Evolutionary conservation across 2,329 filamentous ascomycete genomes (phyloP).

Genomic region (Aspergillus sojae): DNA sequence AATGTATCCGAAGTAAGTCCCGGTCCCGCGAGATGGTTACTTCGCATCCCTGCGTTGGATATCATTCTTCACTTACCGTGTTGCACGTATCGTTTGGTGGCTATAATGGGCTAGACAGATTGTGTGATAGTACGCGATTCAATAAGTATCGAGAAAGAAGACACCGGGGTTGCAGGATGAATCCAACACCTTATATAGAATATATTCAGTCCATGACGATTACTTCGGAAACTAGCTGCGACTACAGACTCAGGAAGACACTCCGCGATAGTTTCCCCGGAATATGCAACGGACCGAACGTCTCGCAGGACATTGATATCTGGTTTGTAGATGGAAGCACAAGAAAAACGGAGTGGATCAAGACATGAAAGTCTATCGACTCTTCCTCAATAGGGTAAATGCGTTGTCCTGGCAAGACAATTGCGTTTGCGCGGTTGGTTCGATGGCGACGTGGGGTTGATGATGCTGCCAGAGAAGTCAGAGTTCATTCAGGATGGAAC

Average conservation of each 20-base stretch:
- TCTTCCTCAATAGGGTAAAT: neutral
- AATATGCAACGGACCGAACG: neutral
- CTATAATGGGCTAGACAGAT: too few relatives aligned
- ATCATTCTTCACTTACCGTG: neutral
- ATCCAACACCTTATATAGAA: neutral
- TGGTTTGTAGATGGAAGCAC: neutral
- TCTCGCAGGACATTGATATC: neutral
- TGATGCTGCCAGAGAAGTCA: neutral
- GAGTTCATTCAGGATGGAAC: neutral
- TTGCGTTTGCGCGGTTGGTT: neutral
- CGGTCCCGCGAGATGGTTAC: neutral
- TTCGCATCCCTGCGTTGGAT: neutral
- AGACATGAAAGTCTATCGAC: neutral
- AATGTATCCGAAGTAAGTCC: neutral
- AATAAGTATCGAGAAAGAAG: neutral
- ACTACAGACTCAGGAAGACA: neutral
- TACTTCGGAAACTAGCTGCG: neutral
- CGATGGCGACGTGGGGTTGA: neutral
- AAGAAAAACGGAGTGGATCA: neutral
- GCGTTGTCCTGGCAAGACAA: neutral
- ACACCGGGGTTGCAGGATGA: neutral
- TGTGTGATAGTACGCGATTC: neutral
- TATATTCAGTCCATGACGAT: neutral
- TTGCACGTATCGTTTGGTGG: too few relatives aligned
- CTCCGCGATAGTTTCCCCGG: neutral